Base-by-base conservation (phyloP, 805 yeast species). In the Wickerhamiella spandovensis region DNA sequence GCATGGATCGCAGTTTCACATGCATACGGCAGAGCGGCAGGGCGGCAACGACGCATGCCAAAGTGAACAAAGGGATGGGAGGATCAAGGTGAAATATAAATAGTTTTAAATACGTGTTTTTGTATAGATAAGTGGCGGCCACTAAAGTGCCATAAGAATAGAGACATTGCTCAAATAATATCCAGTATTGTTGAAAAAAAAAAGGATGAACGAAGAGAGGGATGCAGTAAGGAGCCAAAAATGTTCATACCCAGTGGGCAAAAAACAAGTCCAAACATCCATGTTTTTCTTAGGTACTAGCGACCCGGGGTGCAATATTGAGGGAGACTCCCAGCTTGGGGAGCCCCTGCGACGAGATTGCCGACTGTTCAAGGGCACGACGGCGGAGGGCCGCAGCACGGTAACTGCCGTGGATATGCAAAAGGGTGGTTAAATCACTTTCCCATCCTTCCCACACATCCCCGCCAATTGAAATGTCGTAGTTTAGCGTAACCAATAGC, bases 401-500 rank as follows among this genome's bases (percentile, higher is more conserved):
- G 38, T n/a, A 44, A n/a, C 23, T 24, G 38, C 46, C 46, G 30
- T 44, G 46, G 18, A 44, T 17, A 12, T 32, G 37, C 15, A 44
- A 20, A 44, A 44, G 46, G 10, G 23, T 17, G 15, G 46, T 44
- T 20, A 44, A 17, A 18, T 25, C 38, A 17, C 10, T 43, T 39
- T 52, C 54, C 61, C 65, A 66, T 18, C 21, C 41, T 21, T 30
- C 42, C 70, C 70, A 66, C 17, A 57, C 61, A 3, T 46, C 32
- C 1, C 58, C 58, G 46, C 61, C 64, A 30, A 72, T 69, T 51
- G 66, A 69, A 51, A 82, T 67, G 56, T 69, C 72, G 80, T 84
- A 83, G 49, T 75, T 68, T 48, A 81, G 70, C 39, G 73, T 71
- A 1, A 61, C 59, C 49, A 84, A 70, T 82, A 89, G 89, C 50